A percentile compares a stretch with the other conserved stretches of the same genome.
These are phyloP conservation scores for Plasmodium berghei DNA, from an alignment of 169 alveolate genomes.

Conservation along the genomic window DNA sequence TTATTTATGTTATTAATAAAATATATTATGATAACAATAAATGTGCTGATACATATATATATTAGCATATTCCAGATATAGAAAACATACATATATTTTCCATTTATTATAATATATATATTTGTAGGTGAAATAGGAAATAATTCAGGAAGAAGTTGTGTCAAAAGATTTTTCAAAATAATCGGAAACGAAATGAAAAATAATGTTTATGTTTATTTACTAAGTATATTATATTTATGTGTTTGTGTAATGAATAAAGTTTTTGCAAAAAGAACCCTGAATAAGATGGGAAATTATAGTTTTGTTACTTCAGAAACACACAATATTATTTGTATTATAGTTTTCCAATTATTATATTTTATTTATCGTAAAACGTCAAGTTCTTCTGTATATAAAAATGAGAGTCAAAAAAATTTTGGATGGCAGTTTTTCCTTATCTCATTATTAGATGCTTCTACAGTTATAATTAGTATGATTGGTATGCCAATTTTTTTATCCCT, in stretches of 20 bases:
- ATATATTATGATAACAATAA: too few species aligned
- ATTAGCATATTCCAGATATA: too few species aligned
- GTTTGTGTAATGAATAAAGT: constrained; percentile 67
- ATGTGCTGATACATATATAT: too few species aligned
- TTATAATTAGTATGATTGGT: too few species aligned
- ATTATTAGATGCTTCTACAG: too few species aligned
- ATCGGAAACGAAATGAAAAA: constrained; percentile 6
- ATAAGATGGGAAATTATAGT: constrained; percentile 54
- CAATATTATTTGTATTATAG: constrained; percentile 24
- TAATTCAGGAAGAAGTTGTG: not conserved
- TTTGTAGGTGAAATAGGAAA: constrained; percentile 8
- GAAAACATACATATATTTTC: not conserved
- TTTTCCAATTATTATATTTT: constrained; percentile 17
- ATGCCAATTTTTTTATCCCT: too few species aligned
- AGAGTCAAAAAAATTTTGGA: not conserved
- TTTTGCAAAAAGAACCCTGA: constrained; percentile 52
- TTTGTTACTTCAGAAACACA: constrained; percentile 59
- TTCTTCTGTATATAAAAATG: not conserved
- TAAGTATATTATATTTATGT: constrained; percentile 20
- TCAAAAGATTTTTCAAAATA: not conserved
- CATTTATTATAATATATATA: not conserved
- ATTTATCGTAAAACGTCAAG: not conserved
- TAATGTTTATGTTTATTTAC: constrained; percentile 8
- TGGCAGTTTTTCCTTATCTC: too few species aligned
- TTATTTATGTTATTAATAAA: too few species aligned